Conservation (phyloP, 805 yeast genomes). For the Zygotorulaspora florentina region DNA sequence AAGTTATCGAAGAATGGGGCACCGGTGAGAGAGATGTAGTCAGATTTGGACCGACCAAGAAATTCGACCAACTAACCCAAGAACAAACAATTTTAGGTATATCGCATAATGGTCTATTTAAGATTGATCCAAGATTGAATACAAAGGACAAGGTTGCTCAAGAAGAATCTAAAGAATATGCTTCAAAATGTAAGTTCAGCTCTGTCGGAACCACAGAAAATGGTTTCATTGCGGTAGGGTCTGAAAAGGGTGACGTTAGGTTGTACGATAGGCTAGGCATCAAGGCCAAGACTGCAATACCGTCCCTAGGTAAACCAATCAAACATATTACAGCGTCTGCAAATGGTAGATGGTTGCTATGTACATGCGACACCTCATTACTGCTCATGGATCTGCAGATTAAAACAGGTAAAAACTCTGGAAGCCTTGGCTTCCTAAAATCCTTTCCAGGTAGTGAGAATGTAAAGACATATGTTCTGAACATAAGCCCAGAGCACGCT, state of each 20-base stretch:
- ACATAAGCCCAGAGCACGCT: constrained; percentile 66
- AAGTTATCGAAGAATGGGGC: constrained; percentile 83
- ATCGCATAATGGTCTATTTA: constrained; percentile 60
- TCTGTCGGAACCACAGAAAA: constrained; percentile 65
- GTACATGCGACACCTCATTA: constrained; percentile 71
- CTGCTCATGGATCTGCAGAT: constrained; percentile 64
- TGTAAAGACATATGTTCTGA: constrained; percentile 66
- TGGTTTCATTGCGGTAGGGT: constrained; percentile 75
- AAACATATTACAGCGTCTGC: constrained; percentile 65
- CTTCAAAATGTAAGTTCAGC: constrained; percentile 51
- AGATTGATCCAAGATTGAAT: constrained; percentile 71
- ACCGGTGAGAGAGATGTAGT: constrained; percentile 49
- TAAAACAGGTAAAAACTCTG: constrained; percentile 56
- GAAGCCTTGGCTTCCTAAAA: constrained; percentile 58
- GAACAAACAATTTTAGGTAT: constrained; percentile 76
- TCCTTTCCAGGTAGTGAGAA: constrained; percentile 60
- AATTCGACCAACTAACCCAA: constrained; percentile 66
- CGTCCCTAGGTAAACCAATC: constrained; percentile 77
- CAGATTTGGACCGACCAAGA: constrained; percentile 63
- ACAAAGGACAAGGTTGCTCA: constrained; percentile 55
- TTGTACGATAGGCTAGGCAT: constrained; percentile 69
- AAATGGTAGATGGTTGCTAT: constrained; percentile 78
- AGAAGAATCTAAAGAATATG: constrained; percentile 50
- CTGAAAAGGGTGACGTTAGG: constrained; percentile 69
- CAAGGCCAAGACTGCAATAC: constrained; percentile 72